Evolutionary conservation across 2,329 filamentous ascomycete genomes (phyloP), one percentile per base, ranked within the genome.

Genomic region (Trichoderma semiorbis): DNA sequence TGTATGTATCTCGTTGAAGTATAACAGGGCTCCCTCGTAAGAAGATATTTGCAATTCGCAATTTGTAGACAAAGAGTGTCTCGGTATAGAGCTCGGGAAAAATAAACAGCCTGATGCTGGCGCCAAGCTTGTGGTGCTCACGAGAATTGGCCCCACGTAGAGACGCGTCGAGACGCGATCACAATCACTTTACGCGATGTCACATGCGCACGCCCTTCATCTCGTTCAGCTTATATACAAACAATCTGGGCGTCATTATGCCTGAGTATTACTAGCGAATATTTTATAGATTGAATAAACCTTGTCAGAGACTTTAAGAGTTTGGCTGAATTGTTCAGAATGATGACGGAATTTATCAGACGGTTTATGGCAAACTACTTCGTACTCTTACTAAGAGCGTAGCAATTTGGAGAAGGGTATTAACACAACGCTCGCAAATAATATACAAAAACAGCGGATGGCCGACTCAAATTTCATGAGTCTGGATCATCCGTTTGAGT

Each of bases 141-240:
- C 43, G 60, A 55, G 8, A 21, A 30, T 61, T 6, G 16, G 61
- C 74, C 74, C 75, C 74, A 76, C 75, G 68, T 70, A 5, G 14
- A 66, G 70, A 75, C 75, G 75, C 74, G 74, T 71, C 50, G 57
- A 36, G 70, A 73, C 75, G 75, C 75, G 75, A 73, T 67, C 12
- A 39, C 32, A 53, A 50, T 61, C 65, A 66, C 67, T 69, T 73
- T 67, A 66, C 73, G 74, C 74, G 74, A 53, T 64, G 65, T 75
- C 74, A 74, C 74, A 74, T 75, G 74, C 21, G 21, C 43, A 53
- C 47, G 1, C 47, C 4, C n/a, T 47, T 53, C 47, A 12, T 24
- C 47, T 24, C 6, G 10, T 8, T 2, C 10, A 53, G n/a, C 24
- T 47, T 30, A 32, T 32, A 18, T 43, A 26, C 55, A 58, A 12